phyloP scores from a whole-genome alignment of 2,329 filamentous ascomycete species.

The Trichoderma afroharzianum region DNA sequence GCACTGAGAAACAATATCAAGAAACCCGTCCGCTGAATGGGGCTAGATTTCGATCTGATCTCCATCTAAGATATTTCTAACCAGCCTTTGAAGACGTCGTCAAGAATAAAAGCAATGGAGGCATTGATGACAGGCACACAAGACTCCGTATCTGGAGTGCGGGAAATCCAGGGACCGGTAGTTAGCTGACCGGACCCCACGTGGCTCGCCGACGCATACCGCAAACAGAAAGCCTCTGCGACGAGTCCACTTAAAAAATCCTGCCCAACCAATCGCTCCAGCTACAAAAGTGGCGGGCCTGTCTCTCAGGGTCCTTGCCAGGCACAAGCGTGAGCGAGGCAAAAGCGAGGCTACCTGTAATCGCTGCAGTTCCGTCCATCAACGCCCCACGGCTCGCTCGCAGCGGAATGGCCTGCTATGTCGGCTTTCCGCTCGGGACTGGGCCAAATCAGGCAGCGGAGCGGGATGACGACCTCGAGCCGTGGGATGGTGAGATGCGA shows the following conservation, averaged over 20 bases:
- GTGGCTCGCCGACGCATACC: conserved; percentile 17
- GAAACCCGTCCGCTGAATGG: background rate
- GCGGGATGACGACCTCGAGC: background rate
- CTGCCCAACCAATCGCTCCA: background rate
- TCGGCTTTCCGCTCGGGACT: background rate
- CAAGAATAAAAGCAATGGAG: background rate
- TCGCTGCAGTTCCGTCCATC: background rate
- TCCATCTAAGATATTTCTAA: background rate
- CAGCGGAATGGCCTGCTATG: background rate
- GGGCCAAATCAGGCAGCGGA: background rate
- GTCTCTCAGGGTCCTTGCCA: background rate
- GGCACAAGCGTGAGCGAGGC: background rate
- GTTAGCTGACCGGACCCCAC: background rate
- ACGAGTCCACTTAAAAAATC: background rate
- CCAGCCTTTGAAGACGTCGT: background rate
- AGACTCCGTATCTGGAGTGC: background rate
- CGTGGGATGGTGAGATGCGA: background rate
- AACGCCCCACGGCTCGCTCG: background rate
- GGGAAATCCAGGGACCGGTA: conserved; percentile 9
- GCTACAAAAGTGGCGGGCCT: background rate
- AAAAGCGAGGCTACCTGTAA: background rate
- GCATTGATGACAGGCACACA: background rate
- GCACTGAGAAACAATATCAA: background rate
- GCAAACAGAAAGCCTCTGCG: conserved; percentile 2
- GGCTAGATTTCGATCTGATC: background rate